phyloP scores from a whole-genome alignment of 2,329 filamentous ascomycete species.

The Ophiocordyceps camponoti-rufipedis region DNA sequence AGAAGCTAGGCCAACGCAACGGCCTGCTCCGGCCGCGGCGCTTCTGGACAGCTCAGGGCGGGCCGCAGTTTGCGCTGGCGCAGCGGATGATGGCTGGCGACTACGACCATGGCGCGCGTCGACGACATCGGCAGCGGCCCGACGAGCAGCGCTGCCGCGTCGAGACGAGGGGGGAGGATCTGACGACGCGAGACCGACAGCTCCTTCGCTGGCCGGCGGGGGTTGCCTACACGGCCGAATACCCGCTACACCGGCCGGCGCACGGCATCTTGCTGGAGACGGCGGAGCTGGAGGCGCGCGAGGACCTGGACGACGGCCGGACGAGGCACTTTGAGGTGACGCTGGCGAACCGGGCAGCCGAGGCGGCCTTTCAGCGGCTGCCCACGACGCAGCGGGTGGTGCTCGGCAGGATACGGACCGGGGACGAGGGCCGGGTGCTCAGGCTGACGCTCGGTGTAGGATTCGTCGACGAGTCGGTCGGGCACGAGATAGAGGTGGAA shows the following conservation, averaged over 20 bases:
- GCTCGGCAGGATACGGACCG: background rate
- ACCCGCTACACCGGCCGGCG: background rate
- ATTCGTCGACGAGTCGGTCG: background rate
- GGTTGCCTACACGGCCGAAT: background rate
- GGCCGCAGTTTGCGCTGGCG: constrained; percentile 3
- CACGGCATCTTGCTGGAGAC: background rate
- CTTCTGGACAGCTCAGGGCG: constrained; percentile 4
- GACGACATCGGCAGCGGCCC: background rate
- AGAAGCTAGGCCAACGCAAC: background rate
- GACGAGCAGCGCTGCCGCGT: background rate
- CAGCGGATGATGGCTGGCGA: background rate
- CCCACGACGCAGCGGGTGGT: background rate
- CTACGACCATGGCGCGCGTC: background rate
- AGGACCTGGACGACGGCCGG: background rate
- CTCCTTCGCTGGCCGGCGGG: background rate
- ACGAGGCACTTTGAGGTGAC: background rate
- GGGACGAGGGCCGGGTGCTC: background rate
- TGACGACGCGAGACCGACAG: background rate
- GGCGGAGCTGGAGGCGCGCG: background rate
- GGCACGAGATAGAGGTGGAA: background rate
- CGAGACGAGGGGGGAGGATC: background rate
- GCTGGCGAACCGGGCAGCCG: background rate
- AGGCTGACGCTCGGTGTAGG: background rate
- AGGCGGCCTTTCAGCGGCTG: background rate
- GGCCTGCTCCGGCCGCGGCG: background rate